Base-by-base conservation (phyloP, 2,329 filamentous ascomycete species). In the Pseudodiploospora longispora region DNA sequence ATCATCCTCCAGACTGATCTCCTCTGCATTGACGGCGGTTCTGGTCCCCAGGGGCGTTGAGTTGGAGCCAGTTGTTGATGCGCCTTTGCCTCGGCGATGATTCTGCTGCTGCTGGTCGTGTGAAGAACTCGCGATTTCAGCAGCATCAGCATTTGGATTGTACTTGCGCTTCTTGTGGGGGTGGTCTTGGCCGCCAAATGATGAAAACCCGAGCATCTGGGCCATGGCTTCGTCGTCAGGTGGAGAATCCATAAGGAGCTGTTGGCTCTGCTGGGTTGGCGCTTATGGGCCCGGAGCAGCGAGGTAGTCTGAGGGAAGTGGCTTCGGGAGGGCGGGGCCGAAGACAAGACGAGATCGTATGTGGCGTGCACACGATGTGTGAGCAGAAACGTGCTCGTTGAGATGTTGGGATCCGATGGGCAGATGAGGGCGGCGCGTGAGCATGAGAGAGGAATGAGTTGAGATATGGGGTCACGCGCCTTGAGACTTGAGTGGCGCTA, bases 151-250 rank as follows among this genome's bases (percentile, higher is more conserved):
- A 29, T 69, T 64, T 12, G 74, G 68, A 55, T 85, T 80, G 62
- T 78, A 83, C 56, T 82, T 82, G 48, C 83, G 75, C 60, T 84
- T 85, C 61, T 85, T 86, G 36, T 71, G 70, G 1, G 73, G 66
- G 3, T 62, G 66, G 42, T 67, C 59, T 52, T 75, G 68, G 7
- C 66, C 63, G 52, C 84, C 84, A 57, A 90, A 90, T 46, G 77
- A 74, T 6, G 80, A 75, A 63, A 89, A 89, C 50, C 85, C 85
- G 80, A 89, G 83, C 38, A 76, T 73, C 36, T 76, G 75, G 27
- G 81, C 80, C 60, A 87, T 80, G 42, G 76, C 75, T 36, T 67
- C 65, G 40, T 75, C 70, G 19, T 58, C 58, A n/a, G 49, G 52
- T 33, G 40, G 43, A 46, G 34, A 27, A 33, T 55, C 52, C 54